Base-by-base conservation (phyloP, 164 flowering plant species). In the Santalum album region DNA sequence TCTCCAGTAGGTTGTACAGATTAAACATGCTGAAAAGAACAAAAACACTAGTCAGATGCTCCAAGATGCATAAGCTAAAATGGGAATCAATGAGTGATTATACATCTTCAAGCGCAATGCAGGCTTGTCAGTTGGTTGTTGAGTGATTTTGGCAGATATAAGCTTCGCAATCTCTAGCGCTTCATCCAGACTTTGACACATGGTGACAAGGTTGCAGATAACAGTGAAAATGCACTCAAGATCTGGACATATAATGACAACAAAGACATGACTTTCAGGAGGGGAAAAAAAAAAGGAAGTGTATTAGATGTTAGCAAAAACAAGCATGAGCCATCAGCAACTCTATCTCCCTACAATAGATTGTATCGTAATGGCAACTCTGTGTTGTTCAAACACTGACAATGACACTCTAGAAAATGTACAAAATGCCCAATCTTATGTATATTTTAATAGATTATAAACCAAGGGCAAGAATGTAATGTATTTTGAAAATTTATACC, bases 81-180 rank as follows among this genome's bases (percentile, higher is more conserved):
- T n/a, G 32, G 53, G 0, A 62, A 23, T 24, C 22, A 21, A 21
- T 17, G 54, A 44, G 14, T 1, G 1, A 57, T 3, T 51, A 69
- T 80, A 92, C 99, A 92, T 89, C 77, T 85, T 92, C 66, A 92
- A 56, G 32, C 99, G 95, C 66, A 85, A 62, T 18, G 83, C 81
- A 65, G 97, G 95, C 71, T 83, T 89, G 54, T 89, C 96, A 68
- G 58, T 79, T 44, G 92, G 84, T 44, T 79, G 90, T 62, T 80
- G 90, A 42, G 65, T 51, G 26, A 89, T 51, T 65, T 84, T 89
- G 1, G 74, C 63, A 44, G 85, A 70, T 55, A 92, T 80, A 42
- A 75, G 79, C 61, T 85, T 83, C 48, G 85, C 88, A 75, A 92
- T 87, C 78, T 89, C 95, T 50, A 79, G 60, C 18, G 67, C 80